Evolutionary conservation across 225 moss, liverwort and hornwort genomes (phyloP).

Genomic region (Takakia lepidozioides): DNA sequence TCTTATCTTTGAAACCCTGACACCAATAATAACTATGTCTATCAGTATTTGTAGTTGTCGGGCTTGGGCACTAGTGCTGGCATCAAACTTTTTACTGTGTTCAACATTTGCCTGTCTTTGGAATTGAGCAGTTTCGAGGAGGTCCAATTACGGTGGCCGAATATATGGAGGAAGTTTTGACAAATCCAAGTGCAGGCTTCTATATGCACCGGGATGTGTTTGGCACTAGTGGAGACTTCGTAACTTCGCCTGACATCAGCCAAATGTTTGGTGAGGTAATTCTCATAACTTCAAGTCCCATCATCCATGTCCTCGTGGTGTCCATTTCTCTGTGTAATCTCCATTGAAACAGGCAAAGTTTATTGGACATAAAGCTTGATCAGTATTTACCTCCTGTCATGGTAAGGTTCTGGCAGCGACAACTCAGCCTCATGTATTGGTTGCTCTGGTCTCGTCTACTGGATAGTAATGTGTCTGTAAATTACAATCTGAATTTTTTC

Average conservation of each 20-base stretch:
- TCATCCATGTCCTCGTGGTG: not conserved
- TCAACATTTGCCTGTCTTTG: not conserved
- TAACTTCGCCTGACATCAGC: constrained; percentile 93
- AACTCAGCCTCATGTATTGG: no score
- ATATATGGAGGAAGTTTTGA: constrained; percentile 90
- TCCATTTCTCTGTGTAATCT: no score
- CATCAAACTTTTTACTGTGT: not conserved
- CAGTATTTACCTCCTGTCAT: no score
- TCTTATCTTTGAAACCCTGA: not conserved
- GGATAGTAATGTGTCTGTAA: no score
- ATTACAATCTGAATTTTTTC: no score
- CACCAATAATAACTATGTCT: constrained; percentile 1
- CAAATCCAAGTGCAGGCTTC: constrained; percentile 85
- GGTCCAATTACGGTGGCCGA: constrained; percentile 92
- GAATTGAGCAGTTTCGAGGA: constrained; percentile 62
- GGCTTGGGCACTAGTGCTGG: not conserved
- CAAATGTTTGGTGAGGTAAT: constrained; percentile 94
- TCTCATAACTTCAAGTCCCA: not conserved
- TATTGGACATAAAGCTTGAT: no score
- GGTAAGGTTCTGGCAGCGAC: no score
- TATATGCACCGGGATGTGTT: constrained; percentile 96
- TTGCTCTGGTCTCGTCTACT: no score
- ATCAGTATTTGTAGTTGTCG: not conserved
- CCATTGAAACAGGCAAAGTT: no score
- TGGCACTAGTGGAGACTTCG: constrained; percentile 77